Conservation (phyloP, 176 grass and related monocot genomes). For the Panicum miliaceum region DNA sequence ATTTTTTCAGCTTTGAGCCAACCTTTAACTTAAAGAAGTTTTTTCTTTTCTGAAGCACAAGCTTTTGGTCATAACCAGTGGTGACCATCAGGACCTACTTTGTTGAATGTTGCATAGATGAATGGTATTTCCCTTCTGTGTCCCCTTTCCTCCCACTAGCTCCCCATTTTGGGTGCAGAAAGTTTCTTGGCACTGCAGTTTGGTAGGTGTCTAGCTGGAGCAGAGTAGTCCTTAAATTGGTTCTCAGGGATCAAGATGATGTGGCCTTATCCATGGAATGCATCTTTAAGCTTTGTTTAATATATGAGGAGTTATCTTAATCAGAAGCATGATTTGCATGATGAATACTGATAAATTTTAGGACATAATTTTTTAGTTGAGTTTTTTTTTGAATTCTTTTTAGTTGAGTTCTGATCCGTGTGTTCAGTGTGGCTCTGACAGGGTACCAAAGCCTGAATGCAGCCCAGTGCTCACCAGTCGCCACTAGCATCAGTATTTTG, state of each 20-base stretch:
- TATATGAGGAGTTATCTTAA: not conserved
- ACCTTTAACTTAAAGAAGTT: constrained; percentile 12
- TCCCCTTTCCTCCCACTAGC: constrained; percentile 37
- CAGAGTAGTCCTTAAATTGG: constrained; percentile 1
- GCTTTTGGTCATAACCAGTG: constrained; percentile 10
- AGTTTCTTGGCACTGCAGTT: constrained; percentile 30
- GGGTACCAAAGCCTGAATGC: not conserved
- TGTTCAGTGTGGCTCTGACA: constrained; percentile 18
- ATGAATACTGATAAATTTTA: constrained; percentile 3
- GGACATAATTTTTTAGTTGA: not conserved
- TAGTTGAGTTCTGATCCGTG: not conserved
- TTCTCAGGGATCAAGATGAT: constrained; percentile 33
- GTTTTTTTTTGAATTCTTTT: no score
- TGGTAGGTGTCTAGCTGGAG: constrained; percentile 25
- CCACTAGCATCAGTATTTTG: not conserved
- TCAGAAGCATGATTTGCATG: constrained; percentile 39
- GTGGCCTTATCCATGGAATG: constrained; percentile 34
- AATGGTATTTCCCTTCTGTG: constrained; percentile 23
- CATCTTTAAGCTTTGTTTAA: constrained; percentile 26
- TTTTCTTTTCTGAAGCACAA: not conserved
- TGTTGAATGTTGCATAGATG: constrained; percentile 33
- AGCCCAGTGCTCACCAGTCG: not conserved
- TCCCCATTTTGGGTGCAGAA: constrained; percentile 52
- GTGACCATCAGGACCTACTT: constrained; percentile 26
- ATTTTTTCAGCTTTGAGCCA: not conserved